Conservation (phyloP, 768 basidiomycete genomes). For the Auriculariales sp. region DNA sequence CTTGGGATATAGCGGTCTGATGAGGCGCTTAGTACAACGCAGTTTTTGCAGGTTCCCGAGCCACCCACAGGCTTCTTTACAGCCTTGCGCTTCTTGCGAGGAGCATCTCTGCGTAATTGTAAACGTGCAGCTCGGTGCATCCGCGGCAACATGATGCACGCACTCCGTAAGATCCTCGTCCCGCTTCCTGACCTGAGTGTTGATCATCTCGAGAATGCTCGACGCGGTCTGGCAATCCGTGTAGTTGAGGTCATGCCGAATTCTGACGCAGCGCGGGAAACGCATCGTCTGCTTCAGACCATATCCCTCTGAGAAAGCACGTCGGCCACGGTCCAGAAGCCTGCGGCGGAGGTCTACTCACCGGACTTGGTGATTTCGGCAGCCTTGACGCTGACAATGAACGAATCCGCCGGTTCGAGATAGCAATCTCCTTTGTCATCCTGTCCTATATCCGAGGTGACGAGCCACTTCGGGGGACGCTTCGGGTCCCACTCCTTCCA, state of each 20-base stretch:
- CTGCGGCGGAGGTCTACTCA: conserved; percentile 14
- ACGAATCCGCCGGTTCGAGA: conserved; percentile 82
- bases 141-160: conserved; percentile 2
- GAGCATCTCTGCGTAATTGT: conserved; percentile 13
- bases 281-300: conserved; percentile 82
- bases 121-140: background rate
- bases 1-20: conserved; percentile 46
- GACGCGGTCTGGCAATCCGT: conserved; percentile 62
- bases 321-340: background rate
- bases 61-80: conserved; percentile 36
- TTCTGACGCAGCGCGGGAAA: conserved; percentile 73
- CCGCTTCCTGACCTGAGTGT: conserved; percentile 52
- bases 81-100: conserved; percentile 49
- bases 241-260: conserved; percentile 62
- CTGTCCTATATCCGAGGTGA: conserved; percentile 40
- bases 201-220: conserved; percentile 47
- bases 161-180: conserved; percentile 48
- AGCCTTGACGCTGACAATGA: conserved; percentile 86
- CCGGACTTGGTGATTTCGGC: conserved; percentile 76
- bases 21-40: background rate
- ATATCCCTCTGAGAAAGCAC: conserved; percentile 47
- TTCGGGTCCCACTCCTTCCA: conserved; percentile 75
- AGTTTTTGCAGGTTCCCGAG: no score
- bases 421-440: conserved; percentile 88
- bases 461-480: conserved; percentile 54